Conservation (phyloP, 2,329 filamentous ascomycete species). For the Penicillium sp. region DNA sequence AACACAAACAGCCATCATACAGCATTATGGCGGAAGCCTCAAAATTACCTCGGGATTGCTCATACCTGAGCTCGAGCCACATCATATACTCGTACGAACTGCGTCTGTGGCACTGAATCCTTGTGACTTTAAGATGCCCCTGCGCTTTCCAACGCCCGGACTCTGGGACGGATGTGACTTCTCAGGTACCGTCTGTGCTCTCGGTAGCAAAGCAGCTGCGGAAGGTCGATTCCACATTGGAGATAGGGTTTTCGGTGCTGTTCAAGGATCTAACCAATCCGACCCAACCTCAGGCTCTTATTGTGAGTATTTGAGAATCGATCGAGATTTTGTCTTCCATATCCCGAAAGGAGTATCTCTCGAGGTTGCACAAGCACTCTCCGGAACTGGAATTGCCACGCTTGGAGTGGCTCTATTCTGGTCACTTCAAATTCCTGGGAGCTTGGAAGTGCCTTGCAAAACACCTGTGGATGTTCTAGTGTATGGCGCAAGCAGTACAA, state of each 20-base stretch:
- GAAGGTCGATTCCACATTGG: conserved; percentile 35
- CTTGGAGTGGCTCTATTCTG: conserved; percentile 34
- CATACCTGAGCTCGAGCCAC: conserved; percentile 22
- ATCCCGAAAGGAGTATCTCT: conserved; percentile 23
- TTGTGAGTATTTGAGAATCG: conserved; percentile 28
- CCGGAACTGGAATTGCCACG: conserved; percentile 31
- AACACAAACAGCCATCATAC: conserved; percentile 29
- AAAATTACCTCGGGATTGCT: conserved; percentile 23
- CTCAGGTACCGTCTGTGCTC: conserved; percentile 34
- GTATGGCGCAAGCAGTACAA: conserved; percentile 32
- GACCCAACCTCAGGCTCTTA: conserved; percentile 30
- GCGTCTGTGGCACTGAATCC: conserved; percentile 43
- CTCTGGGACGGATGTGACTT: conserved; percentile 41
- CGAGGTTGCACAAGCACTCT: conserved; percentile 20
- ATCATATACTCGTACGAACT: conserved; percentile 31
- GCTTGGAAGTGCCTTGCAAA: conserved; percentile 13
- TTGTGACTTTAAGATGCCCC: conserved; percentile 36
- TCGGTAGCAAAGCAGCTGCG: conserved; percentile 24
- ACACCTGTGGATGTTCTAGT: conserved; percentile 27
- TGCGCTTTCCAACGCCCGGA: conserved; percentile 27
- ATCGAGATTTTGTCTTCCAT: conserved; percentile 27
- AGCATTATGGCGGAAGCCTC: conserved; percentile 28
- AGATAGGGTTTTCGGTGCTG: conserved; percentile 46
- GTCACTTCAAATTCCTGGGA: conserved; percentile 31
- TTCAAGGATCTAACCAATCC: conserved; percentile 39